A percentile compares a stretch with the other conserved stretches of the same genome.
These are phyloP conservation scores for Hypomyces rosellus DNA, from an alignment of 2,329 filamentous ascomycete genomes.

Conservation along the genomic window DNA sequence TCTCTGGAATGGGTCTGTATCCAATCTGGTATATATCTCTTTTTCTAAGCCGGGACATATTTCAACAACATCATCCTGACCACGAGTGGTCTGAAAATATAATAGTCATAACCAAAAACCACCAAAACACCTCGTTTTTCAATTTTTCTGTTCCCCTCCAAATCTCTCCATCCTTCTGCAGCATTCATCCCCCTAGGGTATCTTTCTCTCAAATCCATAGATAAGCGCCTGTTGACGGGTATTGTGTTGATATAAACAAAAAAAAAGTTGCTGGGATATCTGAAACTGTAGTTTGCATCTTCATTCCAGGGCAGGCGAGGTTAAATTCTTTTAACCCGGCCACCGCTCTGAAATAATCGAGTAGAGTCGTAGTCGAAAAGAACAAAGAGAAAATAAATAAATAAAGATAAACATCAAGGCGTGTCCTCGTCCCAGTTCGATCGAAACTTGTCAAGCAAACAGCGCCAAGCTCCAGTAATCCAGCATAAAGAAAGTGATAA, in stretches of 20 bases:
- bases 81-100: neutral
- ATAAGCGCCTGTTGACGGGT: slow-evolving; percentile 1
- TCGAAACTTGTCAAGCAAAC: neutral
- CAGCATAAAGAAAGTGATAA: neutral
- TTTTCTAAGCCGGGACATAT: neutral
- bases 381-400: too few relatives aligned
- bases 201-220: slow-evolving; percentile 8
- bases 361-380: neutral
- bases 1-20: neutral
- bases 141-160: neutral
- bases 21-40: slow-evolving; percentile 7
- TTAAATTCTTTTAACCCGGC: too few relatives aligned
- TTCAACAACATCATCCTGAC: slow-evolving; percentile 1
- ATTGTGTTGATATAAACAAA: slow-evolving; percentile 4
- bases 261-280: slow-evolving; percentile 2
- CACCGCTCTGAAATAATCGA: too few relatives aligned
- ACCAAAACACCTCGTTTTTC: slow-evolving; percentile 1
- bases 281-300: neutral
- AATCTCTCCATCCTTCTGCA: neutral
- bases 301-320: neutral
- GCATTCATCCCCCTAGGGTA: slow-evolving; percentile 5
- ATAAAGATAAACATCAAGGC: too few relatives aligned
- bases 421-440: too few relatives aligned
- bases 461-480: neutral
- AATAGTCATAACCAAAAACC: neutral